Percentiles rank a stretch among this genome's conserved stretches.
phyloP scores from a whole-genome alignment of 768 basidiomycete species.

The Tricholoma furcatifolium region DNA sequence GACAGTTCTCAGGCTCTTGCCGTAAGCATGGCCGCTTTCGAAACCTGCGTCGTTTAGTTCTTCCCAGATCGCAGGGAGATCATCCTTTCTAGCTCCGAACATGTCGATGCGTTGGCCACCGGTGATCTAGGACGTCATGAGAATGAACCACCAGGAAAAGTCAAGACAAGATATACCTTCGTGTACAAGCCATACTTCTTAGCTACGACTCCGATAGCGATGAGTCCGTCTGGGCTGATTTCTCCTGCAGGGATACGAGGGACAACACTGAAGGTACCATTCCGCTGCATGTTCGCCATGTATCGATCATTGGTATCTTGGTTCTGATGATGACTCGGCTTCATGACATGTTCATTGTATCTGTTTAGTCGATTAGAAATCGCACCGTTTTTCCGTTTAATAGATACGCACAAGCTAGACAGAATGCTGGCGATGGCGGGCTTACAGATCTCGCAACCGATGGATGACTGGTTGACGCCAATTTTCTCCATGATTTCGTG shows the following conservation, averaged over 20 bases:
- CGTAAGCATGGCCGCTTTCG: slow-evolving; percentile 77
- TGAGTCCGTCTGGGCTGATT: slow-evolving; percentile 63
- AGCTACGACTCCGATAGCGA: slow-evolving; percentile 61
- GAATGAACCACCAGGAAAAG: neutral
- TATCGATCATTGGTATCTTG: slow-evolving; percentile 75
- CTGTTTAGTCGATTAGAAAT: too few species aligned
- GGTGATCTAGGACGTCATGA: slow-evolving; percentile 14
- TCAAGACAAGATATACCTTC: slow-evolving; percentile 26
- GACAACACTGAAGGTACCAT: slow-evolving; percentile 70
- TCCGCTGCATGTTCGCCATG: slow-evolving; percentile 71
- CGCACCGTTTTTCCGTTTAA: too few species aligned
- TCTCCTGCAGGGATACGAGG: slow-evolving; percentile 74
- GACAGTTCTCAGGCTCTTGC: slow-evolving; percentile 67
- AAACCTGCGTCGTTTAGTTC: slow-evolving; percentile 64
- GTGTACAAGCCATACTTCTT: slow-evolving; percentile 71
- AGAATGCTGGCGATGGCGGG: slow-evolving; percentile 60
- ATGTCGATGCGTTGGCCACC: slow-evolving; percentile 62
- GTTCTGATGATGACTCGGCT: slow-evolving; percentile 60
- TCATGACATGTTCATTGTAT: slow-evolving; percentile 68
- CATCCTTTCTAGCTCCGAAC: slow-evolving; percentile 69
- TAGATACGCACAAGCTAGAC: slow-evolving; percentile 41
- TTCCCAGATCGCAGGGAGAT: slow-evolving; percentile 68
- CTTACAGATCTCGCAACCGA: slow-evolving; percentile 76
- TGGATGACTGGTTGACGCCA: slow-evolving; percentile 44
- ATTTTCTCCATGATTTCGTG: slow-evolving; percentile 47